phyloP scores from a whole-genome alignment of 2,329 filamentous ascomycete species.

The Paraphaeosphaeria minitans region DNA sequence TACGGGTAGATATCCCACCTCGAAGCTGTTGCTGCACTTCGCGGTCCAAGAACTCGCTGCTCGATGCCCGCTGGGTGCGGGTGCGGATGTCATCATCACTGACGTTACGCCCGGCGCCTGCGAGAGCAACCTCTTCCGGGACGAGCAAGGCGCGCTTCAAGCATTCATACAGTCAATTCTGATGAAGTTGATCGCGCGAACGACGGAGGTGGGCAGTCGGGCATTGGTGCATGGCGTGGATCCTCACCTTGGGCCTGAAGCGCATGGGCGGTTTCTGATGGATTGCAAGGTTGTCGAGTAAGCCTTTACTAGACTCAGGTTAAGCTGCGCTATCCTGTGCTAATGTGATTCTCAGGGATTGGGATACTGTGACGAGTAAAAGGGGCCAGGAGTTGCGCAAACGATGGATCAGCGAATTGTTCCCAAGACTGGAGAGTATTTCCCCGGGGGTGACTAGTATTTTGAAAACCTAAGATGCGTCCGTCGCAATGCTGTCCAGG shows the following conservation, averaged over 20 bases:
- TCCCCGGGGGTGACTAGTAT: slow-evolving; percentile 23
- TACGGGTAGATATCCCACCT: slow-evolving; percentile 21
- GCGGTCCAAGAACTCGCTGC: slow-evolving; percentile 28
- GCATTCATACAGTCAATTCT: slow-evolving; percentile 5
- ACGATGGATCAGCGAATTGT: slow-evolving; percentile 22
- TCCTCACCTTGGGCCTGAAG: slow-evolving; percentile 19
- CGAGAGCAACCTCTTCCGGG: slow-evolving; percentile 31
- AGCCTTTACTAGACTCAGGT: background rate
- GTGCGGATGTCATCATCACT: slow-evolving; percentile 36
- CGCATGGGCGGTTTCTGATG: slow-evolving; percentile 28
- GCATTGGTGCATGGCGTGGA: slow-evolving; percentile 25
- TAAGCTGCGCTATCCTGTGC: background rate
- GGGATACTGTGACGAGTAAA: slow-evolving; percentile 16
- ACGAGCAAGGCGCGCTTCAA: slow-evolving; percentile 18
- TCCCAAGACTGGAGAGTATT: slow-evolving; percentile 23
- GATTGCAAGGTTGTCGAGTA: slow-evolving; percentile 25
- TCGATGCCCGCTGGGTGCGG: slow-evolving; percentile 17
- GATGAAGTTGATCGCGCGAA: slow-evolving; percentile 7
- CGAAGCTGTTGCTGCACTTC: slow-evolving; percentile 37
- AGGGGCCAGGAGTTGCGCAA: slow-evolving; percentile 17
- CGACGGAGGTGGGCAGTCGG: slow-evolving; percentile 28
- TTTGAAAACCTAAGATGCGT: background rate
- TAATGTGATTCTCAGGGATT: slow-evolving; percentile 12
- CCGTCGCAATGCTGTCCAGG: background rate
- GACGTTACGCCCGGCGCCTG: slow-evolving; percentile 36